Base-by-base conservation (phyloP, 345 rosid species). In the Bruguiera gymnorhiza region DNA sequence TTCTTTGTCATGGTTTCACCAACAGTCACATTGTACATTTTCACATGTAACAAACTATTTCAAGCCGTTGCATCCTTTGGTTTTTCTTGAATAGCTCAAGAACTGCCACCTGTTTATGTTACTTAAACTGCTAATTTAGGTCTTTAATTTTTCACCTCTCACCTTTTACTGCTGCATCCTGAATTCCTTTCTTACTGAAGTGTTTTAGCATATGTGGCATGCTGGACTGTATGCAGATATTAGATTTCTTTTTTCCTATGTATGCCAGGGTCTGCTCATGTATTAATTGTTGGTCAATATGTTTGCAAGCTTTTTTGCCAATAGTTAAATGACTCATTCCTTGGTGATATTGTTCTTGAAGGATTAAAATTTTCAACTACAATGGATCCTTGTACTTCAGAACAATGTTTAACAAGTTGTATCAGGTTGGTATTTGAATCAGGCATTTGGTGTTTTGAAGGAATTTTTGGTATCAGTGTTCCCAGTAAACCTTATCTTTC, bases 341-440 rank as follows among this genome's bases (percentile, higher is more conserved):
- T 69, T 61, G 19, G 20, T 69, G 60, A 3, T 65, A 29, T 43
- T 68, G 27, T 73, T 82, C 24, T 73, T 82, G 84, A 81, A 94
- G 98, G 90, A 76, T 94, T 50, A 94, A 88, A 74, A 79, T 94
- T 70, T 95, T 95, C 81, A 87, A 84, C 85, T 81, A 83, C 55
- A 88, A 92, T 34, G 99, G 99, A 57, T 77, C 88, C 54, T 75
- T 88, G 69, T 82, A 80, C 85, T 95, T 80, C 76, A 85, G 87
- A 83, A 90, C 85, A 83, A 82, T 76, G 87, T 89, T 91, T 82
- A 95, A 87, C 82, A 92, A 82, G 81, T 82, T 95, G 68, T 95
- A 88, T 78, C 97, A 92, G 97, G 99, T 86, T 68, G 34, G 81
- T 72, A 31, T 70, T 69, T 24, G 69, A 51, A 56, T 43, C 6